These are phyloP conservation scores for Barnettozyma botsteinii DNA, from an alignment of 805 yeast genomes.

Conservation along the genomic window DNA sequence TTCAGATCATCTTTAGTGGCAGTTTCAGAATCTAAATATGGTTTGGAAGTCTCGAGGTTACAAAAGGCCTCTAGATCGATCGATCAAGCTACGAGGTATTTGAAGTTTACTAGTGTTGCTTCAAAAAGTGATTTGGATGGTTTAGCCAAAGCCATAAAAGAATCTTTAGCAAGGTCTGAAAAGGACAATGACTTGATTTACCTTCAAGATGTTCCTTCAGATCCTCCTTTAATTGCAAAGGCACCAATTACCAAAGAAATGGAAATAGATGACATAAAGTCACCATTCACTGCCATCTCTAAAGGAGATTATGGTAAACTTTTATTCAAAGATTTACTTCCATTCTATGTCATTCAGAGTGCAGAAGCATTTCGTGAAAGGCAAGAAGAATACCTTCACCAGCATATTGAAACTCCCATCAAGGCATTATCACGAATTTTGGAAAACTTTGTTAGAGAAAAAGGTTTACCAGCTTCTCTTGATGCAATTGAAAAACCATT, in stretches of 20 bases:
- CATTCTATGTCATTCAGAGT: constrained; percentile 58
- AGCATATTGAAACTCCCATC: constrained; percentile 43
- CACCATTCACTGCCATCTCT: constrained; percentile 25
- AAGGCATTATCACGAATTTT: constrained; percentile 40
- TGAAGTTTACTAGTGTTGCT: constrained; percentile 36
- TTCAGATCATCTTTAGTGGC: constrained; percentile 52
- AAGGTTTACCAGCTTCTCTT: constrained; percentile 55
- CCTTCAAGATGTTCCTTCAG: constrained; percentile 55
- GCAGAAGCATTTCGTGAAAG: constrained; percentile 66
- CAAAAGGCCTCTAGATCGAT: constrained; percentile 36
- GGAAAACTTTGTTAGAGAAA: constrained; percentile 37
- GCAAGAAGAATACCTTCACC: constrained; percentile 45
- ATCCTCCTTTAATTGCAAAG: constrained; percentile 38
- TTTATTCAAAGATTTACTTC: constrained; percentile 59
- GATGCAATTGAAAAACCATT: constrained; percentile 53
- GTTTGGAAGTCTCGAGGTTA: constrained; percentile 64
- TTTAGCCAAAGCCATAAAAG: constrained; percentile 39
- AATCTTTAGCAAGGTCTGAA: constrained; percentile 49
- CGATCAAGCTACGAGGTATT: constrained; percentile 31
- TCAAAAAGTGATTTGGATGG: constrained; percentile 50
- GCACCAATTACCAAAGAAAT: constrained; percentile 53
- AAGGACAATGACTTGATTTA: constrained; percentile 80
- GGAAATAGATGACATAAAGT: constrained; percentile 32
- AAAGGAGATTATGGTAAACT: constrained; percentile 22
- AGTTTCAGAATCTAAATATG: constrained; percentile 49